Evolutionary conservation across 495 filamentous ascomycete genomes (phyloP).

Genomic region (Trypethelium eluteriae): DNA sequence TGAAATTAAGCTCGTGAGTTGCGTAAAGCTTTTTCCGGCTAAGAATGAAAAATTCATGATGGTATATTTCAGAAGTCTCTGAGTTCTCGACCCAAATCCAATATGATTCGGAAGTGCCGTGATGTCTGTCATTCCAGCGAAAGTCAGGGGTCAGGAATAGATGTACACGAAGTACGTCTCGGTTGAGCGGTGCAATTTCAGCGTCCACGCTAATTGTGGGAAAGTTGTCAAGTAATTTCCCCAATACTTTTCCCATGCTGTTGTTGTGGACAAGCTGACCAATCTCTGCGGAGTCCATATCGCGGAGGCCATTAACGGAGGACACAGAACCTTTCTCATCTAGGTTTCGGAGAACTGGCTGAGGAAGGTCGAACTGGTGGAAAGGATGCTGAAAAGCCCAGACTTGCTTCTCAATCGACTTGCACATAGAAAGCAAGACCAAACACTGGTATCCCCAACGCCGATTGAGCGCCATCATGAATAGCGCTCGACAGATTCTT

Average conservation of each 20-base stretch:
- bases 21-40: conserved; percentile 81
- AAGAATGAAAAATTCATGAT: conserved; percentile 94
- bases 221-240: conserved; percentile 79
- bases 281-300: conserved; percentile 89
- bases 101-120: conserved; percentile 90
- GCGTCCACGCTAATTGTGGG: conserved; percentile 82
- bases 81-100: conserved; percentile 99
- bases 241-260: conserved; percentile 70
- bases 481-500: conserved; percentile 86
- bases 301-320: conserved; percentile 72
- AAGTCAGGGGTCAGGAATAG: conserved; percentile 84
- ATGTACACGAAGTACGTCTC: conserved; percentile 83
- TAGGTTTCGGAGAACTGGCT: conserved; percentile 71
- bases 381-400: conserved; percentile 95
- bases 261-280: conserved; percentile 86
- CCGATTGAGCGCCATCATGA: conserved; percentile 93
- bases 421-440: conserved; percentile 79
- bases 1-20: conserved; percentile 95
- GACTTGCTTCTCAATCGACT: conserved; percentile 86
- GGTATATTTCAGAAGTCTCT: conserved; percentile 94
- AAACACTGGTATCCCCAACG: conserved; percentile 92
- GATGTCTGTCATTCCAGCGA: conserved; percentile 88
- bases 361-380: conserved; percentile 86
- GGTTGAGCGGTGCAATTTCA: conserved; percentile 91
- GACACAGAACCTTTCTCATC: conserved; percentile 64